These are phyloP conservation scores for Pugionium dolabratum DNA, from an alignment of 345 rosid species.

Conservation along the genomic window DNA sequence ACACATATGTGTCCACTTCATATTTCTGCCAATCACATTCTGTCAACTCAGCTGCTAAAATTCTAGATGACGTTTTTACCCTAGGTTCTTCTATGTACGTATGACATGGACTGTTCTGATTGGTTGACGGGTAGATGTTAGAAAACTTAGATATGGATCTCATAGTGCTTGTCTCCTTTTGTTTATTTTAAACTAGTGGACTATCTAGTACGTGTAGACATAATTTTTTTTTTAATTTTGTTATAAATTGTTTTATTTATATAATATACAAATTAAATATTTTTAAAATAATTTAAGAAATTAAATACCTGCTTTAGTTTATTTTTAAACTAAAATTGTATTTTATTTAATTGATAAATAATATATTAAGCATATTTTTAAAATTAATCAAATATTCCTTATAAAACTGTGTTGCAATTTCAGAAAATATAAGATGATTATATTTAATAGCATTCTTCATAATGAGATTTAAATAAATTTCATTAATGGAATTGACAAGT, in stretches of 20 bases:
- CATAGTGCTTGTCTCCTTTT: slow-evolving; percentile 40
- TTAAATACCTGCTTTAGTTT: too few relatives aligned
- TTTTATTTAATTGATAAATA: too few relatives aligned
- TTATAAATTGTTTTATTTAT: too few relatives aligned
- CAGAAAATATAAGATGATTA: background rate
- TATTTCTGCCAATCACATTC: background rate
- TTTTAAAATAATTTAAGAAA: too few relatives aligned
- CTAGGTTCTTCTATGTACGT: background rate
- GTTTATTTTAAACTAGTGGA: background rate
- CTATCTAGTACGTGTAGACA: too few relatives aligned
- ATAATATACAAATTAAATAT: too few relatives aligned
- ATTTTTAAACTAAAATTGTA: too few relatives aligned
- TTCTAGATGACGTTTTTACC: slow-evolving; percentile 21
- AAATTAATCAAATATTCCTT: too few relatives aligned
- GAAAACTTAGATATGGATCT: slow-evolving; percentile 22
- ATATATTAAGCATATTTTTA: too few relatives aligned
- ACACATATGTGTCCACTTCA: slow-evolving; percentile 39
- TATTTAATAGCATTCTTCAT: slow-evolving; percentile 32
- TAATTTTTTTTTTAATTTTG: too few relatives aligned
- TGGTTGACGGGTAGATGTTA: slow-evolving; percentile 34
- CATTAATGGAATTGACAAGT: background rate
- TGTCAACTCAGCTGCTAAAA: slow-evolving; percentile 37
- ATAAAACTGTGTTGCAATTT: too few relatives aligned
- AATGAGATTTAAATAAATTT: slow-evolving; percentile 48
- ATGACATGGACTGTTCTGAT: slow-evolving; percentile 10